These are phyloP conservation scores for Gomphus bonarii DNA, from an alignment of 1,284 basidiomycete species.

Conservation along the genomic window DNA sequence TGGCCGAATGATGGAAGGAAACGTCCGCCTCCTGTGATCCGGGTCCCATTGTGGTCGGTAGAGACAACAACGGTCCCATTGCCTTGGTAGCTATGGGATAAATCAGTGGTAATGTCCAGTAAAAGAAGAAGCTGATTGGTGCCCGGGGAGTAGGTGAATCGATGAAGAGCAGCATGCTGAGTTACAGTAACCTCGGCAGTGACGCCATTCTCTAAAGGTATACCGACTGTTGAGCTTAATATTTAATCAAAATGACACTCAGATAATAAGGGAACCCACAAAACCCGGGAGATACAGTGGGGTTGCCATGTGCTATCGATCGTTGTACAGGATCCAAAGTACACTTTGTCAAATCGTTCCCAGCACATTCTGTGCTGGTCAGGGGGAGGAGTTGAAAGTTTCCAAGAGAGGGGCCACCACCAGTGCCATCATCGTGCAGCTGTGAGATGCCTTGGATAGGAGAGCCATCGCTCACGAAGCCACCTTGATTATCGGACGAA, in stretches of 20 bases:
- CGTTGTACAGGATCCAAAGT: background rate
- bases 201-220: slow-evolving; percentile 35
- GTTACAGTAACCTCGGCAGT: slow-evolving; percentile 51
- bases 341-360: slow-evolving; percentile 6
- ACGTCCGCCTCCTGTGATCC: slow-evolving; percentile 7
- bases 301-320: slow-evolving; percentile 2
- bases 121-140: slow-evolving; percentile 33
- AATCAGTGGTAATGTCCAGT: slow-evolving; percentile 50
- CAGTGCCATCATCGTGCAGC: slow-evolving; percentile 51
- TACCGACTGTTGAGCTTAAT: background rate
- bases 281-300: slow-evolving; percentile 45
- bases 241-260: background rate
- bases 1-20: slow-evolving; percentile 9
- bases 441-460: slow-evolving; percentile 50
- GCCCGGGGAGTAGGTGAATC: slow-evolving; percentile 35
- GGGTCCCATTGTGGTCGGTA: background rate
- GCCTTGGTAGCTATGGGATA: slow-evolving; percentile 43
- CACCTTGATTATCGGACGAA: slow-evolving; percentile 52
- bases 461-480: slow-evolving; percentile 37
- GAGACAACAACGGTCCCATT: slow-evolving; percentile 30
- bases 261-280: slow-evolving; percentile 29
- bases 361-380: slow-evolving; percentile 15
- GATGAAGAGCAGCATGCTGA: slow-evolving; percentile 42
- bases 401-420: slow-evolving; percentile 44
- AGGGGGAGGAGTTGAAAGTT: slow-evolving; percentile 54